Evolutionary conservation across 495 filamentous ascomycete genomes (phyloP).

Genomic region (Aspergillus taichungensis): DNA sequence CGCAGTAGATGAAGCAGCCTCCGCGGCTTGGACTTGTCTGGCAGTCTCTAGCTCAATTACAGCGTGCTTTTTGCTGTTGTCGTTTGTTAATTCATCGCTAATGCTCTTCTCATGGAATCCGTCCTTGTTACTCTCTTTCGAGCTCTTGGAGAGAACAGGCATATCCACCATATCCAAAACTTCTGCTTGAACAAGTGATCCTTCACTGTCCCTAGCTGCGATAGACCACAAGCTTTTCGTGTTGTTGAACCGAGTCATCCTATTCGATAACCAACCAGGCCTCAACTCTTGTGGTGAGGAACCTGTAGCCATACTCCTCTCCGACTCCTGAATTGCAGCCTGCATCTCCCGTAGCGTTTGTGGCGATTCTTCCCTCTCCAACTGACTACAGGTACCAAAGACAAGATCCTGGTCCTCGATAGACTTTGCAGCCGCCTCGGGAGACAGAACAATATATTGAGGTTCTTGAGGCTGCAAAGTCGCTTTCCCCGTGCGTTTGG

Average conservation of each 20-base stretch:
- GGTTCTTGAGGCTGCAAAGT: slow-evolving; percentile 28
- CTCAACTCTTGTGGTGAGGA: background rate
- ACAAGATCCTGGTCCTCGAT: slow-evolving; percentile 71
- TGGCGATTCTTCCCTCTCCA: slow-evolving; percentile 69
- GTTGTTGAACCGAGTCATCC: slow-evolving; percentile 19
- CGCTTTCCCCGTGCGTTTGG: slow-evolving; percentile 14
- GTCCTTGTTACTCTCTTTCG: background rate
- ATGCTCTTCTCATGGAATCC: no score
- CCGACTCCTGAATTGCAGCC: slow-evolving; percentile 57
- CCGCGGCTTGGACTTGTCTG: no score
- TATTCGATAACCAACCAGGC: background rate
- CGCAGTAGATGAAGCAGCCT: no score
- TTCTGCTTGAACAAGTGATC: slow-evolving; percentile 50
- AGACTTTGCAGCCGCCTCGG: slow-evolving; percentile 57
- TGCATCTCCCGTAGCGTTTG: slow-evolving; percentile 59
- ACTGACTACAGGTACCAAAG: slow-evolving; percentile 89
- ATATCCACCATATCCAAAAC: slow-evolving; percentile 48
- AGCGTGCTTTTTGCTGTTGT: no score
- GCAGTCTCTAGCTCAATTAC: no score
- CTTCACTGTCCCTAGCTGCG: slow-evolving; percentile 53
- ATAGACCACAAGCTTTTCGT: slow-evolving; percentile 55
- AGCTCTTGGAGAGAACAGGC: slow-evolving; percentile 11
- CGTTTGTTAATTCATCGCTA: no score
- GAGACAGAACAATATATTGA: slow-evolving; percentile 54
- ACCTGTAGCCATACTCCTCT: slow-evolving; percentile 10